phyloP scores from a whole-genome alignment of 495 filamentous ascomycete species.

The Entonaema liquescens region DNA sequence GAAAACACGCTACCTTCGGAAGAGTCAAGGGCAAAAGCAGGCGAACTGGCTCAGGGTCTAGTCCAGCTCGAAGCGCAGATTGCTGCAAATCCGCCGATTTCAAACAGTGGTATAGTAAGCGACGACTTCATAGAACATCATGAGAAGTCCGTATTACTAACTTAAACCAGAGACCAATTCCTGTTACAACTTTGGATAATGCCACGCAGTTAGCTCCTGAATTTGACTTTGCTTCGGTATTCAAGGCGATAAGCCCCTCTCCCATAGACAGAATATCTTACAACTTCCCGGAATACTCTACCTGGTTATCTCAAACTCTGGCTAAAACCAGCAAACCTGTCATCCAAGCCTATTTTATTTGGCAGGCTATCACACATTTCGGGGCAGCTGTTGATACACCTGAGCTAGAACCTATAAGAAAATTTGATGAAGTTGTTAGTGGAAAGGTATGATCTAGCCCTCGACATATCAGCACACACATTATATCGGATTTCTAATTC shows the following conservation, averaged over 20 bases:
- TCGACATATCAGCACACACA: not conserved
- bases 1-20: conserved; percentile 9
- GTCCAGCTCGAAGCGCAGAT: conserved; percentile 15
- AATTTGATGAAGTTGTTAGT: conserved; percentile 54
- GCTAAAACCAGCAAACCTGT: conserved; percentile 4
- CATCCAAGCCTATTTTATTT: conserved; percentile 21
- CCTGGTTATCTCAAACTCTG: conserved; percentile 13
- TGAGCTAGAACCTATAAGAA: conserved; percentile 62
- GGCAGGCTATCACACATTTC: conserved; percentile 10
- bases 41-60: conserved; percentile 5
- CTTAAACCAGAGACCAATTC: not conserved
- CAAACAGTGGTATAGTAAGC: not conserved
- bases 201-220: conserved; percentile 14
- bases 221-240: conserved; percentile 19
- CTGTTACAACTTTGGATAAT: not conserved
- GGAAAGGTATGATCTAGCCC: conserved; percentile 40
- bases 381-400: conserved; percentile 61
- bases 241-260: conserved; percentile 6
- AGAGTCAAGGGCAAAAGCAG: conserved; percentile 1
- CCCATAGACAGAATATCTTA: conserved; percentile 17
- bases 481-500: conserved; percentile 2
- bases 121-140: not conserved
- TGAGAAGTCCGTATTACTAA: not conserved
- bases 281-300: conserved; percentile 10
- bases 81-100: not conserved